phyloP scores from a whole-genome alignment of 495 filamentous ascomycete species.

The Friedmanniomyces simplex region DNA sequence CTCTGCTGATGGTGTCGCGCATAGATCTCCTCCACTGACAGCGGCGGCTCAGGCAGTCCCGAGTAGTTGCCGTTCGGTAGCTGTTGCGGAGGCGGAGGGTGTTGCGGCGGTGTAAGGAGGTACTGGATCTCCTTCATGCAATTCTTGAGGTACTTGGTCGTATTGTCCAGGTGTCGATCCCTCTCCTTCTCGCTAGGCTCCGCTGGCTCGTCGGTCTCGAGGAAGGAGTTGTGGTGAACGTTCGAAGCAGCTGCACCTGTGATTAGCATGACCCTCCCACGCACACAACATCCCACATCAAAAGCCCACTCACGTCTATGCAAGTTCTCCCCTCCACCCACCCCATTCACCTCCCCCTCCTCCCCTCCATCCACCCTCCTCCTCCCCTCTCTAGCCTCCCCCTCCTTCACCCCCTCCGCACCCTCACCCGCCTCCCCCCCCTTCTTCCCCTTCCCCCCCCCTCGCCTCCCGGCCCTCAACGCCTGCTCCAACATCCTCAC shows the following conservation, averaged over 20 bases:
- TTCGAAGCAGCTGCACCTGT: conserved; percentile 14
- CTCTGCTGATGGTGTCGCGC: conserved; percentile 26
- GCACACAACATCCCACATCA: background rate
- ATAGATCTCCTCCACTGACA: conserved; percentile 33
- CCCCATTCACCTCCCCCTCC: background rate
- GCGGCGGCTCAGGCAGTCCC: conserved; percentile 19
- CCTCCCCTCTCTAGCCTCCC: conserved; percentile 17
- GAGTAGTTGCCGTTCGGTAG: conserved; percentile 21
- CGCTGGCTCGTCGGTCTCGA: conserved; percentile 26
- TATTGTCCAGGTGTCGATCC: conserved; percentile 33
- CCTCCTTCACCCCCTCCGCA: conserved; percentile 18
- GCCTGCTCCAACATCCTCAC: conserved; percentile 84
- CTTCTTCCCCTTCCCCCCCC: conserved; percentile 38
- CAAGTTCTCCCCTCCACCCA: background rate
- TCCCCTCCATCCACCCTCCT: background rate
- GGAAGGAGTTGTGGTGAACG: conserved; percentile 35
- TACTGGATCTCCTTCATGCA: conserved; percentile 39
- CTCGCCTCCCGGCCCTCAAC: conserved; percentile 71
- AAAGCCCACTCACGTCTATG: background rate
- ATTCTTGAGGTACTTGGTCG: conserved; percentile 33
- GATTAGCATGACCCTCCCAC: conserved; percentile 8
- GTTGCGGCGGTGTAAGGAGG: conserved; percentile 36
- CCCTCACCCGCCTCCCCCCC: conserved; percentile 17
- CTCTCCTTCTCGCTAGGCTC: conserved; percentile 26
- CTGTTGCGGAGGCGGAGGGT: conserved; percentile 32